A percentile compares a stretch with the other conserved stretches of the same genome.
Conservation (phyloP, 106 monocot genomes). For the Alisma plantagoaquatica region DNA sequence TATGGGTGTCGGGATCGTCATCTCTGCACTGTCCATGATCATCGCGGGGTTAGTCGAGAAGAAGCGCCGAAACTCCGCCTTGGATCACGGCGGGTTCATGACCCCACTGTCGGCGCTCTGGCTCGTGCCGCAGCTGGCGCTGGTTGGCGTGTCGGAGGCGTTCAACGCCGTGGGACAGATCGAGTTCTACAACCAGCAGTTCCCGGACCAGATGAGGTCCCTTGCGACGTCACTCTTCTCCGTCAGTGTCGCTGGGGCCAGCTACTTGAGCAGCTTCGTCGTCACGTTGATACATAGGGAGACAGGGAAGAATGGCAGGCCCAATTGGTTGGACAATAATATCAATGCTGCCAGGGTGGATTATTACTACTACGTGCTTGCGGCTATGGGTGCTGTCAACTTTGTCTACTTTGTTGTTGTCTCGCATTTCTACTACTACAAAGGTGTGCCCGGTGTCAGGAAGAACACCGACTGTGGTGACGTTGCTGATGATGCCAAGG, state of each 20-base stretch:
- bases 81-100: background rate
- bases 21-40: slow-evolving; percentile 20
- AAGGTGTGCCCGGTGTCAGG: slow-evolving; percentile 17
- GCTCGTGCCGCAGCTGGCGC: slow-evolving; percentile 39
- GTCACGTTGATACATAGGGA: slow-evolving; percentile 22
- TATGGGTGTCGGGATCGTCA: slow-evolving; percentile 35
- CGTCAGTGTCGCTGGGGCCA: slow-evolving; percentile 38
- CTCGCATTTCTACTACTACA: slow-evolving; percentile 63
- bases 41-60: slow-evolving; percentile 21
- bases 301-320: slow-evolving; percentile 14
- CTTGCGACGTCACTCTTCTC: slow-evolving; percentile 38
- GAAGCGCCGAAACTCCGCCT: slow-evolving; percentile 1
- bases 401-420: slow-evolving; percentile 43
- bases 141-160: slow-evolving; percentile 36
- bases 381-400: slow-evolving; percentile 27
- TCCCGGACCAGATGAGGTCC: slow-evolving; percentile 35
- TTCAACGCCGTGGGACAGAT: slow-evolving; percentile 39
- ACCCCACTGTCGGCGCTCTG: slow-evolving; percentile 9
- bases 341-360: slow-evolving; percentile 47
- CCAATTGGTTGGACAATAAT: slow-evolving; percentile 39
- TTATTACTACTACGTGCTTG: slow-evolving; percentile 54
- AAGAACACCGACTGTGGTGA: too few species aligned
- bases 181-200: slow-evolving; percentile 46
- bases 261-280: slow-evolving; percentile 40
- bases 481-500: too few species aligned